Evolutionary conservation across 2,329 filamentous ascomycete species (phyloP).

Genomic region (Scytalidium lignicola): DNA sequence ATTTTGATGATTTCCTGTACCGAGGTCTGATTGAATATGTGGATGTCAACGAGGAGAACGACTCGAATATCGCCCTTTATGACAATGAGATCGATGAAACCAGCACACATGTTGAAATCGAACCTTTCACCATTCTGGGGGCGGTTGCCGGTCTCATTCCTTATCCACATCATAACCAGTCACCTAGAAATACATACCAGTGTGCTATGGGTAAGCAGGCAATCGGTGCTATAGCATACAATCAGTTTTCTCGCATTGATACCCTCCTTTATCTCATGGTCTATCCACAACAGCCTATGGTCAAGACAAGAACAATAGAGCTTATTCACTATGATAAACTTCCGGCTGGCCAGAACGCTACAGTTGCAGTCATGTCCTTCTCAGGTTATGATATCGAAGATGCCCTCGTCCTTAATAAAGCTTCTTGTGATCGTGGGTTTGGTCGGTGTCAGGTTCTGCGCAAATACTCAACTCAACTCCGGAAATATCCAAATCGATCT

Average conservation of each 20-base stretch:
- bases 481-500: constrained; percentile 81
- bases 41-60: constrained; percentile 97
- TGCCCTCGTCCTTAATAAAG: constrained; percentile 93
- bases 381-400: constrained; percentile 99
- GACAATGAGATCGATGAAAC: constrained; percentile 76
- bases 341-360: constrained; percentile 93
- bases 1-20: constrained; percentile 91
- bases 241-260: constrained; percentile 95
- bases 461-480: constrained; percentile 82
- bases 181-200: constrained; percentile 96
- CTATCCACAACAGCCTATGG: constrained; percentile 95
- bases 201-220: constrained; percentile 99
- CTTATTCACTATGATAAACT: constrained; percentile 96
- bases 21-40: constrained; percentile 92
- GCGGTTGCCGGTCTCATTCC: constrained; percentile 95
- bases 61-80: constrained; percentile 86
- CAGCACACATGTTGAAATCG: constrained; percentile 94
- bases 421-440: constrained; percentile 89
- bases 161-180: constrained; percentile 98
- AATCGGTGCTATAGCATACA: constrained; percentile 95
- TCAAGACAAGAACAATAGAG: constrained; percentile 95
- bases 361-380: constrained; percentile 98
- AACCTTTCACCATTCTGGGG: constrained; percentile 93
- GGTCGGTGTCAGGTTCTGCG: constrained; percentile 97
- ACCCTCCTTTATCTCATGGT: constrained; percentile 95